A percentile compares a stretch with the other conserved stretches of the same genome.
These are phyloP conservation scores for Nitzschia sp. DNA, from an alignment of 108 stramenopile species.

Conservation along the genomic window DNA sequence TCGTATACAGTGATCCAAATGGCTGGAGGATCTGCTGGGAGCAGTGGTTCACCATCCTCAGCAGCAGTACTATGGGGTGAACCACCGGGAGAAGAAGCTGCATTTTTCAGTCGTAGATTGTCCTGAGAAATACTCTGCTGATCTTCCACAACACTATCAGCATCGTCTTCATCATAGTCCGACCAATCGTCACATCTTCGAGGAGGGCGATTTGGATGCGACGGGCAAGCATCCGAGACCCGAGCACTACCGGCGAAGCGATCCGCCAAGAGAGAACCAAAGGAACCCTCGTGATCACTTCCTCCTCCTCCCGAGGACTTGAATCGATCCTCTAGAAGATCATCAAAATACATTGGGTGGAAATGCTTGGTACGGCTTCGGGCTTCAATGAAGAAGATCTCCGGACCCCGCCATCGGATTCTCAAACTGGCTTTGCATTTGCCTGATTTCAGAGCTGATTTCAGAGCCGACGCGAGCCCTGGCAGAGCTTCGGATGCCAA, in stretches of 20 bases:
- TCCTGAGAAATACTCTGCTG: too few species aligned
- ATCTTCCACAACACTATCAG: too few species aligned
- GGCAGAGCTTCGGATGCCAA: not conserved
- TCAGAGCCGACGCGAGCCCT: not conserved
- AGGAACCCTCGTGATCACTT: not conserved
- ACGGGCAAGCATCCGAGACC: not conserved
- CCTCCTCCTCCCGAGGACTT: too few species aligned
- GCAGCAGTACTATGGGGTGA: too few species aligned
- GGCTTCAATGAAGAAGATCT: conserved; percentile 9
- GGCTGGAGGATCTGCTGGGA: conserved; percentile 4
- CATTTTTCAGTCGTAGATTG: too few species aligned
- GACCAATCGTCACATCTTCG: conserved; percentile 3
- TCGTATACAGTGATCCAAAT: conserved; percentile 11
- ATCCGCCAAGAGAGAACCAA: not conserved
- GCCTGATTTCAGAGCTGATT: conserved; percentile 6
- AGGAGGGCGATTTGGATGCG: not conserved
- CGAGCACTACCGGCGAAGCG: conserved; percentile 12
- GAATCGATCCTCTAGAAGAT: conserved; percentile 8
- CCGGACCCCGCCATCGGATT: conserved; percentile 13
- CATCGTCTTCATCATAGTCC: not conserved
- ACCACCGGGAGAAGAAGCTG: too few species aligned
- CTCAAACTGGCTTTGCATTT: conserved; percentile 11
- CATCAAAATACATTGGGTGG: not conserved
- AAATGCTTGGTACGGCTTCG: not conserved
- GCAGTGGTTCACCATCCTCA: not conserved